phyloP scores from a whole-genome alignment of 257 asterid genomes.

The Nicotiana undulata region DNA sequence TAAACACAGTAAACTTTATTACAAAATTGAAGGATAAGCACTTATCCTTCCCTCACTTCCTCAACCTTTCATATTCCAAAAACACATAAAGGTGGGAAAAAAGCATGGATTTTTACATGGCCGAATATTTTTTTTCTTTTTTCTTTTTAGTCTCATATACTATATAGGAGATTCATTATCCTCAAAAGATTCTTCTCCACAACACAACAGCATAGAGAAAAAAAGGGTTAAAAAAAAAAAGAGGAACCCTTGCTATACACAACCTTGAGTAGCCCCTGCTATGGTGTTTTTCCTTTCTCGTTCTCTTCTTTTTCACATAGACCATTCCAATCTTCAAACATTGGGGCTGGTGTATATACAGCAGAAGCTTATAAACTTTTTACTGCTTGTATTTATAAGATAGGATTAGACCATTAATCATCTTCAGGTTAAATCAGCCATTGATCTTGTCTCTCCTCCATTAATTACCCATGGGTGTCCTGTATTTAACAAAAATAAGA shows the following conservation, averaged over 20 bases:
- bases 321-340: neutral
- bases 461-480: constrained; percentile 15
- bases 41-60: neutral
- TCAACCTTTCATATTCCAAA: constrained; percentile 3
- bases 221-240: neutral
- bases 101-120: neutral
- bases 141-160: neutral
- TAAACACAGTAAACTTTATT: neutral
- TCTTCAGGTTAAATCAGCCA: neutral
- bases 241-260: neutral
- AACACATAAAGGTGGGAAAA: constrained; percentile 4
- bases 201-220: neutral
- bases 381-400: neutral
- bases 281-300: neutral
- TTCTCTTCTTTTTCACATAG: neutral
- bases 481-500: neutral
- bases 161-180: constrained; percentile 4
- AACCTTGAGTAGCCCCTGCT: neutral
- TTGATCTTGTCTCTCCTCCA: constrained; percentile 4
- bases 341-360: neutral
- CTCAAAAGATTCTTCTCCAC: constrained; percentile 2
- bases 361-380: neutral
- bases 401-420: neutral
- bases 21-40: neutral
- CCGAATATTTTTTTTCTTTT: neutral